These are phyloP conservation scores for Citrullus amarus DNA, from an alignment of 306 rosid species.

Conservation along the genomic window DNA sequence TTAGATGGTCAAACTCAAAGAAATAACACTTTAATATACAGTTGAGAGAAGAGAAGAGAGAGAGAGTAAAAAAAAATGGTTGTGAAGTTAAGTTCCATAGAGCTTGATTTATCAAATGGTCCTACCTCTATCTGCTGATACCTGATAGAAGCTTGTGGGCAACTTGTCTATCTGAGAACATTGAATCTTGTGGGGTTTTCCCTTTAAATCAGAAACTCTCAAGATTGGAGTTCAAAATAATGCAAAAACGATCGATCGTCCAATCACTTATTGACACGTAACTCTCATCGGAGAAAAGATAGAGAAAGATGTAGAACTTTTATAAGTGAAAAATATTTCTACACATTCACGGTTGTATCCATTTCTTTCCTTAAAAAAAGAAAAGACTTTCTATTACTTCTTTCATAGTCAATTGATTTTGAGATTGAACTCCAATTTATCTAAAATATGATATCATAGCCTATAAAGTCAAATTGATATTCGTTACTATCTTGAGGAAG, in stretches of 20 bases:
- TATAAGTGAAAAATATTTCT: too few species aligned
- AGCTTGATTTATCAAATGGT: not conserved
- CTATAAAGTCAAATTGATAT: too few species aligned
- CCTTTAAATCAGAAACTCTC: not conserved
- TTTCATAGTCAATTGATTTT: too few species aligned
- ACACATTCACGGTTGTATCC: too few species aligned
- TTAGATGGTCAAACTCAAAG: slow-evolving; percentile 1
- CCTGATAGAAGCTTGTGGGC: slow-evolving; percentile 5
- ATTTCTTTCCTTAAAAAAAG: too few species aligned
- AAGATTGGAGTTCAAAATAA: not conserved
- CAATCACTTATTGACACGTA: not conserved
- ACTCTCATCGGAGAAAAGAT: not conserved
- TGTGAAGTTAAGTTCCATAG: not conserved
- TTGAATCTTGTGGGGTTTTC: slow-evolving; percentile 7
- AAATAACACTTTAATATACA: not conserved
- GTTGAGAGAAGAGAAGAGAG: not conserved
- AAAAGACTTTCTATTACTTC: too few species aligned
- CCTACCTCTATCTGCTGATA: slow-evolving; percentile 4
- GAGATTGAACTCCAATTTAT: too few species aligned
- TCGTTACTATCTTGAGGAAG: too few species aligned
- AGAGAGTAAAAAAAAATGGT: not conserved
- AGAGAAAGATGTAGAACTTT: not conserved
- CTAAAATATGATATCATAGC: too few species aligned
- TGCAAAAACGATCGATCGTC: not conserved
- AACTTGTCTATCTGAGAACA: slow-evolving; percentile 6